Evolutionary conservation across 2,329 filamentous ascomycete species (phyloP).

Genomic region (Colletotrichum filicis): DNA sequence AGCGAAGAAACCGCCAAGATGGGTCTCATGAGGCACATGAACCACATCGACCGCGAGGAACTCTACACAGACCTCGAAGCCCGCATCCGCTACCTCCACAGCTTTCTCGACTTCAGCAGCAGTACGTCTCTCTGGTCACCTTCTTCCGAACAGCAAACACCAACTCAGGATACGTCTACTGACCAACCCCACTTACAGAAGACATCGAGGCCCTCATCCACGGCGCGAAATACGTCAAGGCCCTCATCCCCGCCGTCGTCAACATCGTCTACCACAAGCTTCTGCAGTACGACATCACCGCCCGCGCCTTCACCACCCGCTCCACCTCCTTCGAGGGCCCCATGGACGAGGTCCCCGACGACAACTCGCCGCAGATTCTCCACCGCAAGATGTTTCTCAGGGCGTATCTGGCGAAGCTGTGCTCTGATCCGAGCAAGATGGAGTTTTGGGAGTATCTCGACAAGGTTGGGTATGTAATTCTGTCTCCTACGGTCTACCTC

Average conservation of each 20-base stretch:
- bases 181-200: slow-evolving; percentile 53
- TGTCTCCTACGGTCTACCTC: background rate
- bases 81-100: slow-evolving; percentile 77
- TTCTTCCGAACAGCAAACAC: no score
- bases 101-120: slow-evolving; percentile 79
- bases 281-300: slow-evolving; percentile 83
- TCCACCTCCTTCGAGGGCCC: slow-evolving; percentile 74
- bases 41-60: slow-evolving; percentile 76
- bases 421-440: slow-evolving; percentile 78
- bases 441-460: slow-evolving; percentile 88
- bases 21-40: slow-evolving; percentile 42
- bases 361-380: slow-evolving; percentile 79
- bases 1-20: slow-evolving; percentile 12
- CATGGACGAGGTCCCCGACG: slow-evolving; percentile 70
- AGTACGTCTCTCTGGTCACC: slow-evolving; percentile 56
- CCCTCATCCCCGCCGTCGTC: slow-evolving; percentile 84
- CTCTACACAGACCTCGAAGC: slow-evolving; percentile 78
- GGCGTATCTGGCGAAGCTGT: slow-evolving; percentile 81
- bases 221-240: slow-evolving; percentile 81
- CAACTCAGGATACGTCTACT: background rate
- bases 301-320: slow-evolving; percentile 75
- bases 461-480: slow-evolving; percentile 75
- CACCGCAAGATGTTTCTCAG: slow-evolving; percentile 82
- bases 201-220: slow-evolving; percentile 77
- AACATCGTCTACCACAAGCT: slow-evolving; percentile 89